Conservation (phyloP, 345 rosid genomes). For the Pugionium cornutum region DNA sequence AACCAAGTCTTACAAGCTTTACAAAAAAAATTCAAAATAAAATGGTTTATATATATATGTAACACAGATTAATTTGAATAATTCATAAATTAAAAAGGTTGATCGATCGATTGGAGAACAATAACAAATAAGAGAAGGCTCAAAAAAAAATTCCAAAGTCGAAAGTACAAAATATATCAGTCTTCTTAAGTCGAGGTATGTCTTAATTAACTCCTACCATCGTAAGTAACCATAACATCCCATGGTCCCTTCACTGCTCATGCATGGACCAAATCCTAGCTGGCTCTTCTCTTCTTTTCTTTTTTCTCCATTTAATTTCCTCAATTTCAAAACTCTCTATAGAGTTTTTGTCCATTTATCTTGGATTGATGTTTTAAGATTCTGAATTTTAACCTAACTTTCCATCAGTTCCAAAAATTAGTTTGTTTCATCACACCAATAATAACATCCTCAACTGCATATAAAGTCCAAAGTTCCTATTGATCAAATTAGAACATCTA, state of each 20-base stretch:
- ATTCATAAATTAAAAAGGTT: no score
- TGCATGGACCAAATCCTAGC: slow-evolving; percentile 39
- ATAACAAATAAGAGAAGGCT: slow-evolving; percentile 34
- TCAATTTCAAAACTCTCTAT: slow-evolving; percentile 28
- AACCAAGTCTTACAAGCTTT: no score
- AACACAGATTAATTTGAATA: no score
- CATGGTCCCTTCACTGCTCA: slow-evolving; percentile 37
- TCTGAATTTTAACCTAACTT: slow-evolving; percentile 15
- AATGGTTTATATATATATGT: no score
- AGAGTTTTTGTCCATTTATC: slow-evolving; percentile 24
- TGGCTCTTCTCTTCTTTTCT: slow-evolving; percentile 11
- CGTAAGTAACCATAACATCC: slow-evolving; percentile 4
- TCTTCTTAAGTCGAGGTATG: slow-evolving; percentile 32
- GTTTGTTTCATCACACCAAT: no score
- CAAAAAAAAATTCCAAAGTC: slow-evolving; percentile 31
- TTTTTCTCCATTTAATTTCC: slow-evolving; percentile 27
- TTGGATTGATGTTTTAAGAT: slow-evolving; percentile 16
- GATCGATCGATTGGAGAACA: no score
- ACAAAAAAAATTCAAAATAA: no score
- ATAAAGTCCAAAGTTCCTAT: no score
- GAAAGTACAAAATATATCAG: slow-evolving; percentile 25
- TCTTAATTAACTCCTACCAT: slow-evolving; percentile 29
- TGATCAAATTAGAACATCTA: no score
- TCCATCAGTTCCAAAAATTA: neutral
- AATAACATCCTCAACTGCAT: no score